Base-by-base conservation (phyloP, 306 rosid species). In the Castanea mollissima region DNA sequence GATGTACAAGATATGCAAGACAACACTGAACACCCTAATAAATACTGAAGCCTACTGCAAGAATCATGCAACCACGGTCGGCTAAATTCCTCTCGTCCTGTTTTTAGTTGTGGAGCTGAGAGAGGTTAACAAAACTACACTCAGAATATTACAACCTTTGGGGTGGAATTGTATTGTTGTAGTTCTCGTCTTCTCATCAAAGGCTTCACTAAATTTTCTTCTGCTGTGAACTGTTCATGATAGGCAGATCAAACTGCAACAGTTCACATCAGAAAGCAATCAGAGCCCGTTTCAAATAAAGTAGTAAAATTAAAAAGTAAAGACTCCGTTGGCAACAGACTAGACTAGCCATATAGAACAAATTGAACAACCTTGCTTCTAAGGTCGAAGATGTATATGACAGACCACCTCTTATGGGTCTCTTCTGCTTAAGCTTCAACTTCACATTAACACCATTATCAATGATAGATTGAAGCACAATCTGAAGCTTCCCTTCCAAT, bases 361-460 rank as follows among this genome's bases (percentile, higher is more conserved):
- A 23, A 27, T 31, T 29, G 64, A 6, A 58, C 20, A 5, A 14
- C 20, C 35, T 3, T 14, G 44, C 25, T 29, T 63, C 21, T 34
- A 34, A 3, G 27, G 23, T 23, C 23, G 0, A 23, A 23, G 23
- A 1, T 23, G 23, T 23, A 18, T 56, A 73, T 7, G 27, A 79
- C 32, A 73, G 85, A 85, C 71, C 49, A 29, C 69, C 23, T 84
- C 23, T 23, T 23, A 23, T 23, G 23, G 23, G 23, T 23, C 23
- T 23, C 23, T 23, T 23, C 0, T 23, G 23, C 23, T 23, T 23
- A 23, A 23, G 23, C 23, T 23, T 23, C 23, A 1, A 23, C 23
- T 23, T 23, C 23, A 23, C 23, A 23, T 23, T 23, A 23, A 23
- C 23, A 23, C 23, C 23, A 23, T 23, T 23, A 23, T 23, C 23